phyloP scores from a whole-genome alignment of 345 rosid species.

The Conringia planisiliqua region DNA sequence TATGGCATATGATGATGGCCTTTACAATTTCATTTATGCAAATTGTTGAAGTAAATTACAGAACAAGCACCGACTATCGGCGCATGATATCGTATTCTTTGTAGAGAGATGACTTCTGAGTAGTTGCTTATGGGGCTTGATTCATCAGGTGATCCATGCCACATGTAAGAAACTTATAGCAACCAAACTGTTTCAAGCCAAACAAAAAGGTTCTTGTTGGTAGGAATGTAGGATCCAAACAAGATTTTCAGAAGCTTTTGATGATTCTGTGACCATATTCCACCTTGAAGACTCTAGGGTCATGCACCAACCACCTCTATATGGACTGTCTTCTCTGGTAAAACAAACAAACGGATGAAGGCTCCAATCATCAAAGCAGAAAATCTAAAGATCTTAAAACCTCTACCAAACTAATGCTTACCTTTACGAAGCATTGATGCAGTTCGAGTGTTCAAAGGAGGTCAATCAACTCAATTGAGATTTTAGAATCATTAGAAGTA shows the following conservation, averaged over 20 bases:
- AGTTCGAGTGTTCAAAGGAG: conserved; percentile 1
- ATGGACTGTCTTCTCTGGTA: background rate
- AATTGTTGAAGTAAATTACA: background rate
- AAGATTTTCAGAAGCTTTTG: background rate
- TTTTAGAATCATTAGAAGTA: background rate
- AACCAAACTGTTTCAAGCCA: conserved; percentile 13
- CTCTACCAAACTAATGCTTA: background rate
- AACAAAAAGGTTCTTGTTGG: background rate
- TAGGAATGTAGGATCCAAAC: background rate
- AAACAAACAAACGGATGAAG: background rate
- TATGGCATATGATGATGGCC: background rate
- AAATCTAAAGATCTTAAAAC: background rate
- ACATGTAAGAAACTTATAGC: background rate
- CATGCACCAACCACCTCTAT: background rate
- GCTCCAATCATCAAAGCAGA: background rate
- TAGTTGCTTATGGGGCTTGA: background rate
- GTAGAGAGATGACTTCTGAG: background rate
- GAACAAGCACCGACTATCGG: background rate
- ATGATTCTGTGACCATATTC: background rate
- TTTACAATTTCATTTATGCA: background rate
- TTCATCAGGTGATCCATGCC: background rate
- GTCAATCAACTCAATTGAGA: background rate
- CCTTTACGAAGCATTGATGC: conserved; percentile 1
- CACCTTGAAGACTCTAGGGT: background rate
- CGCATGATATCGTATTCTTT: background rate